A percentile compares a stretch with the other conserved stretches of the same genome.
Evolutionary conservation across 129 eudicot species (phyloP).

Genomic region (Tagetes patula): DNA sequence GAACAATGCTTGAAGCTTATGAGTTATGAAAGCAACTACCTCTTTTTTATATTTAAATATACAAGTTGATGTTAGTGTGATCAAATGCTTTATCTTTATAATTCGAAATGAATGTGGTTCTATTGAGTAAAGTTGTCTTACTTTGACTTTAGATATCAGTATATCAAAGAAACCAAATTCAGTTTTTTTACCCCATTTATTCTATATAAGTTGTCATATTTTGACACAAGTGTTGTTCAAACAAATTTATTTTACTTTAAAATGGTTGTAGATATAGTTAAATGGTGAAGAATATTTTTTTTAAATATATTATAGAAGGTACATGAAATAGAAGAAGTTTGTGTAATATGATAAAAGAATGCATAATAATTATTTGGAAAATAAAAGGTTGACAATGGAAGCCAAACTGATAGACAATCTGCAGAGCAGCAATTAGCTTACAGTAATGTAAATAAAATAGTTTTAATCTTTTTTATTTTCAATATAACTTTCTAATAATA

Average conservation of each 20-base stretch:
- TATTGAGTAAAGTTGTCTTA: neutral
- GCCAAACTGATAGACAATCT: neutral
- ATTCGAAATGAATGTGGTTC: neutral
- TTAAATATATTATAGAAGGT: neutral
- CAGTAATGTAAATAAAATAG: neutral
- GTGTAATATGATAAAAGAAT: neutral
- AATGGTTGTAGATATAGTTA: constrained; percentile 1
- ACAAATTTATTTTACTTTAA: neutral
- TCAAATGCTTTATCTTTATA: neutral
- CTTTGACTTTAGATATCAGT: constrained; percentile 16
- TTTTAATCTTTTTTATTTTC: neutral
- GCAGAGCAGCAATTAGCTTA: constrained; percentile 1
- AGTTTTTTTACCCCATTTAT: neutral
- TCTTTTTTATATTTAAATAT: neutral
- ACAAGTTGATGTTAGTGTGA: neutral
- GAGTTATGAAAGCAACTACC: neutral
- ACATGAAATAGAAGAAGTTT: neutral
- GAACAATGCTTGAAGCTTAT: neutral
- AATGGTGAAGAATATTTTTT: neutral
- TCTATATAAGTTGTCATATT: constrained; percentile 1
- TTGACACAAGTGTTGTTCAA: neutral
- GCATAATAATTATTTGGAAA: constrained; percentile 5
- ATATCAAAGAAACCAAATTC: neutral
- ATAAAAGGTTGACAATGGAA: neutral
- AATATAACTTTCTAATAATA: neutral